A percentile compares a stretch with the other conserved stretches of the same genome.
phyloP scores from a whole-genome alignment of 331 rosid genomes.

The Arachis monticola region DNA sequence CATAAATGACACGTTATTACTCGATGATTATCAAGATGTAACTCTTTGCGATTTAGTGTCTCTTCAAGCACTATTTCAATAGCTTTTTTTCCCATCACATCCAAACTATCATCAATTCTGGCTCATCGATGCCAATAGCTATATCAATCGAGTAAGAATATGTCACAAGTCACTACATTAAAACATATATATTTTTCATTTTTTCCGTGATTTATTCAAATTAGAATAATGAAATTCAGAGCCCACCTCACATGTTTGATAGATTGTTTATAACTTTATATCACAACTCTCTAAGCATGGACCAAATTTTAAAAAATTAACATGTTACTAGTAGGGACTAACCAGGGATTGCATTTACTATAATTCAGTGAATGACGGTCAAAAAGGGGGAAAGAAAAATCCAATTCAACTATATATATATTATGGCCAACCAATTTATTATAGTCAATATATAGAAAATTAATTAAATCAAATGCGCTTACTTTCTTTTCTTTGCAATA shows the following conservation, averaged over 20 bases:
- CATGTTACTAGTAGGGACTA: not conserved
- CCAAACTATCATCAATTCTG: too few relatives aligned
- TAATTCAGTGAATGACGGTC: constrained; percentile 6
- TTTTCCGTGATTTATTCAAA: constrained; percentile 43
- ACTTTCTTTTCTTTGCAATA: too few relatives aligned
- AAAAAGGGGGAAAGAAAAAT: not conserved
- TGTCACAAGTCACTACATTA: too few relatives aligned
- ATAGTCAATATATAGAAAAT: too few relatives aligned
- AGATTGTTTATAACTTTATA: not conserved
- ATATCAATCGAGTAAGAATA: too few relatives aligned
- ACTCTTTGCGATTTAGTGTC: too few relatives aligned
- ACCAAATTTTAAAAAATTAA: constrained; percentile 4
- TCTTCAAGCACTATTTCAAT: too few relatives aligned
- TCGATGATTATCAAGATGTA: too few relatives aligned
- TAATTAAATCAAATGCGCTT: too few relatives aligned
- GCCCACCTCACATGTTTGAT: constrained; percentile 40
- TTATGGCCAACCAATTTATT: not conserved
- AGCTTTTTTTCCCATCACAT: too few relatives aligned
- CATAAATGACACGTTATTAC: too few relatives aligned
- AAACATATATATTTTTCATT: not conserved
- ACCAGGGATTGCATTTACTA: constrained; percentile 18
- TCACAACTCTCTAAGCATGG: constrained; percentile 24
- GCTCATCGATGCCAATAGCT: too few relatives aligned
- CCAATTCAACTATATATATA: not conserved
- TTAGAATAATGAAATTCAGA: constrained; percentile 45